Base-by-base conservation (phyloP, 306 rosid genomes). In the Vigna mungo region DNA sequence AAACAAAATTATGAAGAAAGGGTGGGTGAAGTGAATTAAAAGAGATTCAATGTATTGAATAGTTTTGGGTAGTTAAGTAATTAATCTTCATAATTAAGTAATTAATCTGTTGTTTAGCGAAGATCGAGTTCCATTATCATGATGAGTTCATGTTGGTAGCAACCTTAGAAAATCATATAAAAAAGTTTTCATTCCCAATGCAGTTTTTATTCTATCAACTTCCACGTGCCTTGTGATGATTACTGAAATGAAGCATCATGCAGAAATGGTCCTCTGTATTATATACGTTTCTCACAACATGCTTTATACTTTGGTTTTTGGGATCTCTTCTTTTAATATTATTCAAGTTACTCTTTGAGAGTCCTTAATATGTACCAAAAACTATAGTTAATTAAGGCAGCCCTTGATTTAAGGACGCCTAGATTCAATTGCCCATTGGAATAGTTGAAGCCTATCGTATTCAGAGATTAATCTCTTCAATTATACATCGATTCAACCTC, bases 151-250 rank as follows among this genome's bases (percentile, higher is more conserved):
- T 81, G 83, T 78, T 78, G 54, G 17, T 75, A 34, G 30, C 82
- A 71, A 76, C 10, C 78, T 62, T 78, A 61, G 58, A 53, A 72
- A 43, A 9, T 78, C 72, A 78, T 68, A 54, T 36, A 71, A 79
- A 71, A 16, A 16, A 54, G 59, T 54, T 77, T 80, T 60, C 4
- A 44, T 44, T 44, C 15, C 84, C 52, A 59, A 64, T 64, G 82
- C 78, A 80, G 70, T 82, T 44, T 46, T 75, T 37, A 43, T 44
- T 77, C 1, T 17, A 78, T 86, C 71, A 70, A 14, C 54, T 55
- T 71, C 83, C 92, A 88, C 81, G 95, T 85, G 92, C 86, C 74
- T 23, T 30, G 79, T 83, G 56, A 85, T 85, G 36, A 90, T 81
- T 65, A 68, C 84, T 48, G 46, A 20, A 75, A 78, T 81, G 73